Evolutionary conservation across 2,329 filamentous ascomycete species (phyloP).

Genomic region (Hypoxylon sp.): DNA sequence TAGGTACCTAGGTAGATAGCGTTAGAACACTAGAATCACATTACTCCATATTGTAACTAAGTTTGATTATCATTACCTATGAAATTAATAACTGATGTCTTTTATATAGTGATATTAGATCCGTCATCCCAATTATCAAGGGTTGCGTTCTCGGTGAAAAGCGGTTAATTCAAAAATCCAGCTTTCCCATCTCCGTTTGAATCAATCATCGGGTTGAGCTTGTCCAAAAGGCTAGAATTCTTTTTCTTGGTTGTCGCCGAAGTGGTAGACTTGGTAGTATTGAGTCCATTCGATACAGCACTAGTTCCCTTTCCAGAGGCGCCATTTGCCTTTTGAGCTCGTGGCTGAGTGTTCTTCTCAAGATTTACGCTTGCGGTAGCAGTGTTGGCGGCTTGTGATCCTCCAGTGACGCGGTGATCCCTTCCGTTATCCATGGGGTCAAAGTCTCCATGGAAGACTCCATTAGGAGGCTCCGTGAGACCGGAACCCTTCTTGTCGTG

Average conservation of each 20-base stretch:
- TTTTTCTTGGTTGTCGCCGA: conserved; percentile 40
- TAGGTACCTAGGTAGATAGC: too few species aligned
- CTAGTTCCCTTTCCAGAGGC: conserved; percentile 6
- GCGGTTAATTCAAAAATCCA: conserved; percentile 64
- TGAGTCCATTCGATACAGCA: too few species aligned
- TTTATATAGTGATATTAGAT: too few species aligned
- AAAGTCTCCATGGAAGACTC: conserved; percentile 34
- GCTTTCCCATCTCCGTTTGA: conserved; percentile 69
- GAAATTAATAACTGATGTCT: too few species aligned
- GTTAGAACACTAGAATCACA: too few species aligned
- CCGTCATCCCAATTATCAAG: too few species aligned
- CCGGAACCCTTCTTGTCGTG: conserved; percentile 41
- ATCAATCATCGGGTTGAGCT: conserved; percentile 69
- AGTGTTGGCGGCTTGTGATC: background rate
- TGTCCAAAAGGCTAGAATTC: conserved; percentile 67
- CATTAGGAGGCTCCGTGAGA: conserved; percentile 24
- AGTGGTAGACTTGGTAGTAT: background rate
- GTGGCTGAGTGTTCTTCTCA: conserved; percentile 15
- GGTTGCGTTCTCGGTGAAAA: background rate
- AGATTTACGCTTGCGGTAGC: background rate
- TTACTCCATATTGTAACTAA: too few species aligned
- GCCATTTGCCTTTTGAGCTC: conserved; percentile 18
- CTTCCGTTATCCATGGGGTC: conserved; percentile 24
- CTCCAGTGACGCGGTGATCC: conserved; percentile 4
- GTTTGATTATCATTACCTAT: too few species aligned